phyloP scores from a whole-genome alignment of 2,329 filamentous ascomycete species.

The Fulvia fulva region DNA sequence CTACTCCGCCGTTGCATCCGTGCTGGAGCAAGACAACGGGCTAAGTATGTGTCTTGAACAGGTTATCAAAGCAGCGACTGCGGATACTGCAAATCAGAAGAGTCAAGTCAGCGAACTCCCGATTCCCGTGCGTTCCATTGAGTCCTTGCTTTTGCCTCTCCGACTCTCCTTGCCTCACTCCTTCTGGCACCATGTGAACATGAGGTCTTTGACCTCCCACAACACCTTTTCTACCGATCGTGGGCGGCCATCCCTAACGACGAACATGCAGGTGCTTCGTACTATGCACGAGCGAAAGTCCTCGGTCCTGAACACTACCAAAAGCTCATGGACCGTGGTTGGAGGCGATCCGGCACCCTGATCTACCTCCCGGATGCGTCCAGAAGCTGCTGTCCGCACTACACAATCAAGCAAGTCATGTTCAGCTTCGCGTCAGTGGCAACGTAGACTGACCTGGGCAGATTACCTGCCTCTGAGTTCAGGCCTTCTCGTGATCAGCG shows the following conservation, averaged over 20 bases:
- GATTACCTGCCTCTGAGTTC: conserved; percentile 63
- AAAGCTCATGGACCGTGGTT: conserved; percentile 66
- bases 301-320: conserved; percentile 68
- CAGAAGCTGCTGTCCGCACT: conserved; percentile 86
- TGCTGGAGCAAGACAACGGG: conserved; percentile 9
- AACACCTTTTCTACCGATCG: background rate
- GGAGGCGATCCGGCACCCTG: conserved; percentile 63
- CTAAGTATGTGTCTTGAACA: conserved; percentile 27
- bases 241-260: background rate
- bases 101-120: conserved; percentile 45
- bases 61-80: conserved; percentile 49
- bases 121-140: conserved; percentile 46
- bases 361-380: conserved; percentile 76
- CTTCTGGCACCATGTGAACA: background rate
- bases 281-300: conserved; percentile 62
- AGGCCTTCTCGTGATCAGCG: conserved; percentile 68
- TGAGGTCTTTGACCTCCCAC: background rate
- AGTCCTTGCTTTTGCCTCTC: background rate
- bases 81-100: conserved; percentile 49
- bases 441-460: conserved; percentile 8
- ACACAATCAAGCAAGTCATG: conserved; percentile 59
- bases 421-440: background rate
- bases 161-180: background rate
- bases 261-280: conserved; percentile 60
- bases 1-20: background rate